Evolutionary conservation across 192 early-diverging fungal genomes (phyloP).

Genomic region (Backusella tarrabulga): DNA sequence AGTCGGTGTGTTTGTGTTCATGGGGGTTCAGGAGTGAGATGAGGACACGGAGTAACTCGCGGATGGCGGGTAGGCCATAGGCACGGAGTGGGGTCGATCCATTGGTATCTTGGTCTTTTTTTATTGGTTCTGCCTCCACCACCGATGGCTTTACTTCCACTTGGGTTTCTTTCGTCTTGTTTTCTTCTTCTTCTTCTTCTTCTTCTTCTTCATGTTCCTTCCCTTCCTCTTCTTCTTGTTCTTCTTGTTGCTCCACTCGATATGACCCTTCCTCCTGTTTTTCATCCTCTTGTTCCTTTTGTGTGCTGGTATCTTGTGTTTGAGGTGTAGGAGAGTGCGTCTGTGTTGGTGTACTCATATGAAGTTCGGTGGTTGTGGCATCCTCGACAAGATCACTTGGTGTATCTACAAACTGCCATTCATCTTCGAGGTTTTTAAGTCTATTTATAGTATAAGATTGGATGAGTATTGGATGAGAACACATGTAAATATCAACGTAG

Average conservation of each 20-base stretch:
- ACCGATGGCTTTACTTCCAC: not conserved
- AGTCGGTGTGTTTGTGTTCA: constrained; percentile 91
- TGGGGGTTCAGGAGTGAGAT: constrained; percentile 88
- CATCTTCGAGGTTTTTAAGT: constrained; percentile 38
- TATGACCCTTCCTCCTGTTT: not conserved
- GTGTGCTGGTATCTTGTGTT: not conserved
- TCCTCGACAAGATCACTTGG: constrained; percentile 11
- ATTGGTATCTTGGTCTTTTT: not conserved
- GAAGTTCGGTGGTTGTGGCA: not conserved
- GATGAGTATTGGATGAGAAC: not conserved
- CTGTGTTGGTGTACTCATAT: constrained; percentile 32
- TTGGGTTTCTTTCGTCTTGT: not conserved
- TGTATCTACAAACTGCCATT: constrained; percentile 33
- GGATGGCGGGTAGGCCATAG: constrained; percentile 84
- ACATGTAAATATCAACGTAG: too few relatives aligned
- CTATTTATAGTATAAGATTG: constrained; percentile 5
- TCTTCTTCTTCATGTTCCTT: not conserved
- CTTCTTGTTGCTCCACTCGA: too few relatives aligned
- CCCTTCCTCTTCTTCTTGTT: not conserved
- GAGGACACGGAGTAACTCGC: constrained; percentile 88
- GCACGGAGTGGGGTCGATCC: constrained; percentile 24
- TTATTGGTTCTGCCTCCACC: not conserved
- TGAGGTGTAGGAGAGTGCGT: constrained; percentile 18
- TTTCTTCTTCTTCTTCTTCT: not conserved
- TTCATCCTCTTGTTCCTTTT: not conserved